Evolutionary conservation across 2,329 filamentous ascomycete species (phyloP).

Genomic region (Fusarium sp.): DNA sequence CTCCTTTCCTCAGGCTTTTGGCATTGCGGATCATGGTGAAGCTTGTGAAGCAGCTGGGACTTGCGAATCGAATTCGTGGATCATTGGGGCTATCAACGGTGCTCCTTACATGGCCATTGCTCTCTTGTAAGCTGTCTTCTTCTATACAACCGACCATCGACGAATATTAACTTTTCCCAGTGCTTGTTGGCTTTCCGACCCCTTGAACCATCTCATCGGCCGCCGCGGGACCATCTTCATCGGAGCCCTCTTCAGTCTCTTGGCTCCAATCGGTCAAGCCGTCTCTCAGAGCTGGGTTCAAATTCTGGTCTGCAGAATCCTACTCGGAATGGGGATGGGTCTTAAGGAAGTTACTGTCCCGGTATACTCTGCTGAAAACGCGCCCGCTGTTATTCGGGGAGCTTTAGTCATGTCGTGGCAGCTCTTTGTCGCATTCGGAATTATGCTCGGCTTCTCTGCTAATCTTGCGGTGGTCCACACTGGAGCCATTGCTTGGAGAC

Average conservation of each 20-base stretch:
- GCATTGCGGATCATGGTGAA: too few species aligned
- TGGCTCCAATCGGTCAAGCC: conserved; percentile 73
- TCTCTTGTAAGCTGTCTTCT: neutral
- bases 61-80: too few species aligned
- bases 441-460: conserved; percentile 76
- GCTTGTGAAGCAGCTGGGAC: too few species aligned
- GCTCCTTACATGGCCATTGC: too few species aligned
- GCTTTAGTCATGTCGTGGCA: conserved; percentile 70
- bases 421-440: conserved; percentile 70
- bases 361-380: conserved; percentile 68
- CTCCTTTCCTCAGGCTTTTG: too few species aligned
- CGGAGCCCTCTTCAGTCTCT: conserved; percentile 72
- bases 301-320: conserved; percentile 48
- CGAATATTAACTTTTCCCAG: conserved; percentile 47
- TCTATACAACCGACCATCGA: neutral
- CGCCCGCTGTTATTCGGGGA: conserved; percentile 67
- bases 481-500: conserved; percentile 73
- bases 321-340: conserved; percentile 75
- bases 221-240: conserved; percentile 77
- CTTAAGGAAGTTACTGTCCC: conserved; percentile 65
- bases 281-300: conserved; percentile 72
- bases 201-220: conserved; percentile 70
- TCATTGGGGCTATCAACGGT: too few species aligned
- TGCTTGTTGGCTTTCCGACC: conserved; percentile 74
- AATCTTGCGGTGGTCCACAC: conserved; percentile 75